These are phyloP conservation scores for Acer negundo DNA, from an alignment of 345 rosid genomes.

Conservation along the genomic window DNA sequence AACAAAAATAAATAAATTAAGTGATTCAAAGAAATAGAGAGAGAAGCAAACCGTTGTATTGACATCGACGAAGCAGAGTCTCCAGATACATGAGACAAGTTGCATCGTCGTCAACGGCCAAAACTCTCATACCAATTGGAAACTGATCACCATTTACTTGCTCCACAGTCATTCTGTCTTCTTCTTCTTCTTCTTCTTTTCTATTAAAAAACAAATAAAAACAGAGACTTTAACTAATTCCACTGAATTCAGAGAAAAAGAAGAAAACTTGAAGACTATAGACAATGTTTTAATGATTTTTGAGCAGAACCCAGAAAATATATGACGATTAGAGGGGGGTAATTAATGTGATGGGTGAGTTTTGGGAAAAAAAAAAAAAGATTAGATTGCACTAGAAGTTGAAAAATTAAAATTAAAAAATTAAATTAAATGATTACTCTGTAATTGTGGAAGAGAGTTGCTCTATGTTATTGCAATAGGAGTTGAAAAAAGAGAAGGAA, in stretches of 20 bases:
- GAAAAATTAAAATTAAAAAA: background rate
- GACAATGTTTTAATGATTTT: conserved; percentile 3
- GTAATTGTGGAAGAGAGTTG: background rate
- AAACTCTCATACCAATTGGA: conserved; percentile 75
- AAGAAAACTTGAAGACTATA: background rate
- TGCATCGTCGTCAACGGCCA: conserved; percentile 82
- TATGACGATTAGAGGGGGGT: conserved; percentile 3
- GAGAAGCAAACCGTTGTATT: conserved; percentile 51
- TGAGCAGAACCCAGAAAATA: conserved; percentile 29
- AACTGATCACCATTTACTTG: conserved; percentile 51
- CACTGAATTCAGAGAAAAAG: background rate
- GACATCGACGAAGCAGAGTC: conserved; percentile 64
- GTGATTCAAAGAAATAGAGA: background rate
- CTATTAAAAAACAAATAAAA: background rate
- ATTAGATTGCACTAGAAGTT: conserved; percentile 19
- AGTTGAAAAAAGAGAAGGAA: conserved; percentile 24
- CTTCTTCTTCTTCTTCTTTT: background rate
- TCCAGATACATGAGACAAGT: conserved; percentile 63
- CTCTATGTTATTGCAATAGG: conserved; percentile 3
- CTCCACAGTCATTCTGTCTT: conserved; percentile 50
- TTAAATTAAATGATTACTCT: background rate
- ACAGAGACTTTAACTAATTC: background rate
- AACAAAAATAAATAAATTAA: conserved; percentile 2
- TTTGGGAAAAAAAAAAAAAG: conserved; percentile 17
- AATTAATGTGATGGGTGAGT: conserved; percentile 16